Base-by-base conservation (phyloP, 2,329 filamentous ascomycete genomes). In the Beauveria brongniartii region DNA sequence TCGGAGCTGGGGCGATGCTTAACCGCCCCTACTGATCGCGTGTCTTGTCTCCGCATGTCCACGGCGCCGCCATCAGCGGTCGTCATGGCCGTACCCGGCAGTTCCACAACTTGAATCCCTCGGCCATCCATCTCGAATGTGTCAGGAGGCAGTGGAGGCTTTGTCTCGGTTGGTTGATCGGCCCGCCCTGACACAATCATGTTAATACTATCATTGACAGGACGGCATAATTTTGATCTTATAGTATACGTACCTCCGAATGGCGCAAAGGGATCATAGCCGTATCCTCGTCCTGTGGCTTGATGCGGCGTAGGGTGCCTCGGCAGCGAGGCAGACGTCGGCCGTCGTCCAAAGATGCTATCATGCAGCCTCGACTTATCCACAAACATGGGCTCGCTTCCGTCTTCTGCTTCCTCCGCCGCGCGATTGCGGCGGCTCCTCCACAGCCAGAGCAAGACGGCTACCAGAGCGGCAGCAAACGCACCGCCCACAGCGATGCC, bases 81-180 rank as follows among this genome's bases (percentile, higher is more conserved):
- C 26, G 64, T 66, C 24, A 67, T 61, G 26, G 69, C 40, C 28
- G 60, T 57, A 12, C 26, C 71, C 12, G 74, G 72, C 37, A 75
- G 67, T 63, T 75, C 73, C 16, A 69, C 66, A 14, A 72, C 70
- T 26, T 67, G 66, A 10, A 65, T 64, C 30, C 65, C 68, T 8
- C 70, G 69, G 26, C 68, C 73, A 60, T 75, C 74, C 73, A 76
- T 74, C 63, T 76, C 74, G 61, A 72, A 74, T n/a, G 71, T 65
- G 59, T 67, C 67, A 61, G 64, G 68, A 18, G 61, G 61, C 10
- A 69, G 63, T 8, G 71, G 69, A 16, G 62, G 67, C 55, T 66
- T 64, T 34, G 65, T 66, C 58, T 66, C n/a, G 1, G 30, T 63
- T 24, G 66, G 64, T 58, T 65, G 68, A 65, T 75, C 73, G 46